phyloP scores from a whole-genome alignment of 139 green algal genomes.

The Prasinococcaceae sp. region DNA sequence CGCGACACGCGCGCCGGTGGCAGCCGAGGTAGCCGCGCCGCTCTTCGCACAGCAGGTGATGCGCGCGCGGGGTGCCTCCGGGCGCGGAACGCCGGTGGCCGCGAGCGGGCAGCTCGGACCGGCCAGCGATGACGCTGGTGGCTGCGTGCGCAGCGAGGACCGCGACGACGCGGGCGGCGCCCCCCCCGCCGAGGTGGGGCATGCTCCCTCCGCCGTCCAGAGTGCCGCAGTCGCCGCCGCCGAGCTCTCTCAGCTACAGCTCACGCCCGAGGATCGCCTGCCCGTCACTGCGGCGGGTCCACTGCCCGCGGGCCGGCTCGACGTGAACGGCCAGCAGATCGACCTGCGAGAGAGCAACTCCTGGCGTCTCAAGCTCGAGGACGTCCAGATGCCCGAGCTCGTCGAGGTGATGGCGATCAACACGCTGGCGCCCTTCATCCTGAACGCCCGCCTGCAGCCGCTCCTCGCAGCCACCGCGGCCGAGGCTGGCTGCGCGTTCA shows the following conservation, averaged over 20 bases:
- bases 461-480: background rate
- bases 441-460: conserved; percentile 4
- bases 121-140: too few relatives aligned
- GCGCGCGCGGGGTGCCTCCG: too few relatives aligned
- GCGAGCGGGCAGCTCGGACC: too few relatives aligned
- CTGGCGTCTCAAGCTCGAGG: conserved; percentile 1
- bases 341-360: conserved; percentile 1
- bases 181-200: too few relatives aligned
- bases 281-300: background rate
- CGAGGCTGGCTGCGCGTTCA: background rate
- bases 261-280: conserved; percentile 1
- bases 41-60: too few relatives aligned
- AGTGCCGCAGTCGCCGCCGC: too few relatives aligned
- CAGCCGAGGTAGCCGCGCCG: too few relatives aligned
- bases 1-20: too few relatives aligned
- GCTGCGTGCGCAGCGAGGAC: too few relatives aligned
- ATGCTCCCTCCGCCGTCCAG: too few relatives aligned
- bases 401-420: conserved; percentile 8
- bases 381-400: background rate
- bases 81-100: too few relatives aligned
- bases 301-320: background rate
- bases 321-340: conserved; percentile 10
- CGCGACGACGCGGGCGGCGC: too few relatives aligned
- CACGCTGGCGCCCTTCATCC: background rate
- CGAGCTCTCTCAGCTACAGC: conserved; percentile 2